Conservation (phyloP, 108 stramenopile species). For the Discostella stelligeroides region DNA sequence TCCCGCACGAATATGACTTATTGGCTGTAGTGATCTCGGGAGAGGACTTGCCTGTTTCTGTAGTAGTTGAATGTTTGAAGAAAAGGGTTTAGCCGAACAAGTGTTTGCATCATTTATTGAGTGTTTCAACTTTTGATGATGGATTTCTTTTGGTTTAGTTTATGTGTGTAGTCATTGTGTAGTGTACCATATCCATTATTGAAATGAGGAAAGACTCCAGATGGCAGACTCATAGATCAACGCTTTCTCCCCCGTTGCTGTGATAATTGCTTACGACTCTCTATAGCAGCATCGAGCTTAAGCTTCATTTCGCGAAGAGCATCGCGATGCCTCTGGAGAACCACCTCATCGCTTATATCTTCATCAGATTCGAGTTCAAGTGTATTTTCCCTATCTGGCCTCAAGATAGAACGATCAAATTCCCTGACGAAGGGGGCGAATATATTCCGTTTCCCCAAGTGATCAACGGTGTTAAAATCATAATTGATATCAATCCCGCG, state of each 20-base stretch:
- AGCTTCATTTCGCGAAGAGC: constrained; percentile 81
- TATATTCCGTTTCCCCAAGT: constrained; percentile 54
- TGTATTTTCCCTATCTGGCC: constrained; percentile 21
- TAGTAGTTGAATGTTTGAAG: too few species aligned
- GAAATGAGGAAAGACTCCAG: too few species aligned
- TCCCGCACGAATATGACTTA: too few species aligned
- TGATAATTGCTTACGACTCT: constrained; percentile 35
- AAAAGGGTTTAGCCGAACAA: too few species aligned
- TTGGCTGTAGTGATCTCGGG: too few species aligned
- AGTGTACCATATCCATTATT: too few species aligned
- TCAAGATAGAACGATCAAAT: constrained; percentile 37
- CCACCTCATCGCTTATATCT: constrained; percentile 75
- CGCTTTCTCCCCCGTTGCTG: constrained; percentile 41
- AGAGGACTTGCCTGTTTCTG: too few species aligned
- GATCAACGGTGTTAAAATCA: constrained; percentile 24
- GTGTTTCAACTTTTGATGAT: too few species aligned
- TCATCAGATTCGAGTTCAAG: constrained; percentile 61
- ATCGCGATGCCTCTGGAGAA: constrained; percentile 67
- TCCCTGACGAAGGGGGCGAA: constrained; percentile 72
- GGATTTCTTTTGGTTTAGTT: too few species aligned
- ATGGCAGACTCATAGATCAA: not conserved
- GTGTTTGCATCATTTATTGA: too few species aligned
- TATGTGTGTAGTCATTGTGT: too few species aligned
- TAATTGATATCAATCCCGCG: constrained; percentile 37
- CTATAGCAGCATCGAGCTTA: constrained; percentile 56